Evolutionary conservation across 768 basidiomycete genomes (phyloP).

Genomic region (Auricularia cornea): DNA sequence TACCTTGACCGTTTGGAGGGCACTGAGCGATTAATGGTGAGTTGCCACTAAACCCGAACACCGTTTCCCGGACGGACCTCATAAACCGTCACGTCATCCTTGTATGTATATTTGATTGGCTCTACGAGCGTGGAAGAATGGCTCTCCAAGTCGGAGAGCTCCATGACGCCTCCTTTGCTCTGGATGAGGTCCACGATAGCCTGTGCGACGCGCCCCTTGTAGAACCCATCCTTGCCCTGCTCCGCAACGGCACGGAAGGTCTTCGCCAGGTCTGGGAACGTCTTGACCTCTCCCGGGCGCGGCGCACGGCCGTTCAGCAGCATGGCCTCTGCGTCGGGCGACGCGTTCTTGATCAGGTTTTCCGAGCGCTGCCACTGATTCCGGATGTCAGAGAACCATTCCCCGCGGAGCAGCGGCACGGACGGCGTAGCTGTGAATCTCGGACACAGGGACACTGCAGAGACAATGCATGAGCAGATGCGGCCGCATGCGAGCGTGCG

Average conservation of each 20-base stretch:
- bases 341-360: constrained; percentile 68
- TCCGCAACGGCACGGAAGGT: constrained; percentile 76
- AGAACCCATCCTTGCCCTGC: constrained; percentile 87
- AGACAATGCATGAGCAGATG: background rate
- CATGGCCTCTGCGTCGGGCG: constrained; percentile 81
- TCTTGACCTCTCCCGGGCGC: constrained; percentile 74
- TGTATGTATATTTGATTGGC: constrained; percentile 88
- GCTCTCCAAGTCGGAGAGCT: constrained; percentile 81
- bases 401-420: constrained; percentile 15
- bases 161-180: constrained; percentile 88
- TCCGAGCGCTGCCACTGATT: constrained; percentile 53
- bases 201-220: constrained; percentile 84
- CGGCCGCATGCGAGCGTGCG: background rate
- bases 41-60: too few relatives aligned
- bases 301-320: constrained; percentile 79
- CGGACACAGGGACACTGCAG: constrained; percentile 78
- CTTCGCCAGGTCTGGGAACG: constrained; percentile 68
- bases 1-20: constrained; percentile 93
- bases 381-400: background rate
- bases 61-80: constrained; percentile 56
- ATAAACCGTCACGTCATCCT: constrained; percentile 76
- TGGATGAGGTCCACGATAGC: constrained; percentile 82
- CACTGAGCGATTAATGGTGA: too few relatives aligned
- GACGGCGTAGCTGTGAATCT: constrained; percentile 59
- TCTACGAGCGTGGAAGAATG: constrained; percentile 75